Percentiles rank a stretch among this genome's conserved stretches.
Evolutionary conservation across 2,329 filamentous ascomycete species (phyloP).

Genomic region (Colletotrichum sp.): DNA sequence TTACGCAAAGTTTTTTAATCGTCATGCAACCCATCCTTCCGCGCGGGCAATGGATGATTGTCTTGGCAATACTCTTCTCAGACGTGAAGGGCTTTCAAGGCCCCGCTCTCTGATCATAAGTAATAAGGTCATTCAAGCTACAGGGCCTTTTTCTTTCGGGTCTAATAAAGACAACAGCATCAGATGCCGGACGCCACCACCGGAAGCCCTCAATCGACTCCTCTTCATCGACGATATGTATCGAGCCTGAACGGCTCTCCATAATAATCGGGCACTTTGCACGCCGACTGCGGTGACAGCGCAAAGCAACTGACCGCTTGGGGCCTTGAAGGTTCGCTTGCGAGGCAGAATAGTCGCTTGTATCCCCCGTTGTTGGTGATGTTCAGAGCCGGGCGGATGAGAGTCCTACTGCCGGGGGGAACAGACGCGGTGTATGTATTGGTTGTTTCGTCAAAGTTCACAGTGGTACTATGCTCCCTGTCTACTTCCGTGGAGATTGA

Average conservation of each 20-base stretch:
- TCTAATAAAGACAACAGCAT: too few relatives aligned
- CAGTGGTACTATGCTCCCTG: background rate
- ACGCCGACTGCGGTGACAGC: background rate
- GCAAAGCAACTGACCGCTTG: background rate
- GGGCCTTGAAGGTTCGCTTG: background rate
- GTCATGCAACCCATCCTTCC: too few relatives aligned
- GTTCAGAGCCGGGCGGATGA: background rate
- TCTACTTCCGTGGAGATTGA: background rate
- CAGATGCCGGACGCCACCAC: too few relatives aligned
- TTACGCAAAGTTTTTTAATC: too few relatives aligned
- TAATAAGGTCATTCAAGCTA: too few relatives aligned
- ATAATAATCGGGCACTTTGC: background rate
- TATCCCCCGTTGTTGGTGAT: background rate
- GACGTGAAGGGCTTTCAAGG: too few relatives aligned
- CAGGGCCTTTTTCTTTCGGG: too few relatives aligned
- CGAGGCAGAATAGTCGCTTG: background rate
- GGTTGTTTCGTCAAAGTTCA: background rate
- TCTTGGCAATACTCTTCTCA: too few relatives aligned
- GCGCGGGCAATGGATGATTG: too few relatives aligned
- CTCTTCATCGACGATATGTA: background rate
- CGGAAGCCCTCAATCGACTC: too few relatives aligned
- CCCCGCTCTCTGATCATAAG: too few relatives aligned
- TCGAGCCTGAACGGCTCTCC: background rate
- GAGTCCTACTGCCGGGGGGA: background rate
- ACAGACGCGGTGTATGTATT: background rate